phyloP scores from a whole-genome alignment of 495 filamentous ascomycete genomes.

The Hyaloscypha bicolor region DNA sequence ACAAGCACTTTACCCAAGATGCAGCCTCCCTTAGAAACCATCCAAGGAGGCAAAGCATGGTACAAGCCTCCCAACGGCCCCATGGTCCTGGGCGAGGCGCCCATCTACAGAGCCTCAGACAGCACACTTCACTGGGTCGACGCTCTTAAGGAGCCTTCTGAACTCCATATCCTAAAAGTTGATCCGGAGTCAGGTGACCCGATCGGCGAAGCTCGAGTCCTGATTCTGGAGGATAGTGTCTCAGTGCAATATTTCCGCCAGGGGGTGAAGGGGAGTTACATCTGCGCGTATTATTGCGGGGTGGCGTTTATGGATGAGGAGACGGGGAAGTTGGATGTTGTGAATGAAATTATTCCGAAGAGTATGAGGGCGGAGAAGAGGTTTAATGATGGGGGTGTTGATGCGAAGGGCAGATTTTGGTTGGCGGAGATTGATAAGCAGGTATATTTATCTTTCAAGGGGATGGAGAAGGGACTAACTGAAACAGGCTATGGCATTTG shows the following conservation, averaged over 20 bases:
- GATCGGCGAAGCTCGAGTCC: conserved; percentile 3
- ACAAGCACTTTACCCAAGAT: not conserved
- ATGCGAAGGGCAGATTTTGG: conserved; percentile 26
- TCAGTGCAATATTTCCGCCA: conserved; percentile 13
- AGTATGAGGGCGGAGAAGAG: conserved; percentile 14
- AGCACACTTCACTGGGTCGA: conserved; percentile 27
- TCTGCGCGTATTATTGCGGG: conserved; percentile 22
- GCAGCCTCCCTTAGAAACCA: not conserved
- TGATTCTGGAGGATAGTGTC: conserved; percentile 22
- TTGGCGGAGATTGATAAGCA: conserved; percentile 20
- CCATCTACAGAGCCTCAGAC: conserved; percentile 23
- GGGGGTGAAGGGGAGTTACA: conserved; percentile 18
- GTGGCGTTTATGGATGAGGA: conserved; percentile 26
- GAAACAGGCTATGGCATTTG: conserved; percentile 9
- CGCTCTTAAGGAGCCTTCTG: conserved; percentile 2
- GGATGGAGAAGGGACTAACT: not conserved
- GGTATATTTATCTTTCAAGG: not conserved
- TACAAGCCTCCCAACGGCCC: not conserved
- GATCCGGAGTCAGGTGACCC: not conserved
- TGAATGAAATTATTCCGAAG: conserved; percentile 20
- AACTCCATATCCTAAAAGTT: conserved; percentile 13
- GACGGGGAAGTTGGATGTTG: conserved; percentile 24
- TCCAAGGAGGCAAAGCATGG: conserved; percentile 4
- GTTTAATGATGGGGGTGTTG: conserved; percentile 28
- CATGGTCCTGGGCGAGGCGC: conserved; percentile 21